A percentile compares a stretch with the other conserved stretches of the same genome.
These are phyloP conservation scores for Termitomyces sp. DNA, from an alignment of 768 basidiomycete genomes.

Conservation along the genomic window DNA sequence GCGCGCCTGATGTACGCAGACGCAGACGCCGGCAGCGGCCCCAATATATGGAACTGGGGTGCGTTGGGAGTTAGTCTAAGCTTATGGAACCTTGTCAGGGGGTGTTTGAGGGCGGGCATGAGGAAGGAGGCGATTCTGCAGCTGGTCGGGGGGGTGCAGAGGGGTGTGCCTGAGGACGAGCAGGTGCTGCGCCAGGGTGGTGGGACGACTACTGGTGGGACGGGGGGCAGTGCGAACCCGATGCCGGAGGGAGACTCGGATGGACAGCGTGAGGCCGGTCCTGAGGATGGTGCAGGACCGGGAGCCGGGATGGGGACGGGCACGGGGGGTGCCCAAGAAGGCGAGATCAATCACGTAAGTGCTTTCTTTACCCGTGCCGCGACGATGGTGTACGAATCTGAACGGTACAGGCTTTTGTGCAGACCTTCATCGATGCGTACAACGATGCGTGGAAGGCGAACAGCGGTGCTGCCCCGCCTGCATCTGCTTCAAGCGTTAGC, in stretches of 20 bases:
- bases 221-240: background rate
- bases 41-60: constrained; percentile 73
- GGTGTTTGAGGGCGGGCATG: constrained; percentile 51
- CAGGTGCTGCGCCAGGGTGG: constrained; percentile 1
- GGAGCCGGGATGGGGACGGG: background rate
- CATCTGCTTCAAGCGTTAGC: too few relatives aligned
- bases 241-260: background rate
- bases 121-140: constrained; percentile 55
- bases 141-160: constrained; percentile 53
- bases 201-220: background rate
- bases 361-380: too few relatives aligned
- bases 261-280: background rate
- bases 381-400: background rate
- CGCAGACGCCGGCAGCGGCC: constrained; percentile 49
- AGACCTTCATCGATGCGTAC: constrained; percentile 47
- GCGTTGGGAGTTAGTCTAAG: constrained; percentile 64
- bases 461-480: constrained; percentile 25
- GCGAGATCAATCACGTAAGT: constrained; percentile 4
- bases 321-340: background rate
- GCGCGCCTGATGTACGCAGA: constrained; percentile 54
- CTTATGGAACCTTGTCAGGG: constrained; percentile 70
- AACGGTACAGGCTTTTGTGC: constrained; percentile 15
- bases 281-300: background rate
- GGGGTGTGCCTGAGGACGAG: constrained; percentile 39
- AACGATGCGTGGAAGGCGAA: constrained; percentile 61